Base-by-base conservation (phyloP, 164 flowering plant species). In the Litsea cubeba region DNA sequence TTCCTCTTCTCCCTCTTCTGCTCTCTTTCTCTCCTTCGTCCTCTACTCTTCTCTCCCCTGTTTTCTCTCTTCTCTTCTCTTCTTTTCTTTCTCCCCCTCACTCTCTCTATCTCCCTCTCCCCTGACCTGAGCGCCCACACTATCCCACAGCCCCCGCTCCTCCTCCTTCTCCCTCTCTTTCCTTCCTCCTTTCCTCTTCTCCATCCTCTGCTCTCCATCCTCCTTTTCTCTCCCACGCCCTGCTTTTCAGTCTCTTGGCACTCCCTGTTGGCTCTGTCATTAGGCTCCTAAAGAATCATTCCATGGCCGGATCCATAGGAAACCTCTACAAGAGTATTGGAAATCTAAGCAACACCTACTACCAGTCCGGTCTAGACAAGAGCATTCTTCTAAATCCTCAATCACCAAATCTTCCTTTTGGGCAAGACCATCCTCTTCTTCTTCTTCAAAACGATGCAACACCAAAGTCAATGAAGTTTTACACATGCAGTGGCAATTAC, bases 181-280 rank as follows among this genome's bases (percentile, higher is more conserved):
- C 25, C 25, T 24, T 24, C 25, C 25, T 24, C 25, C 25, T 24
- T 24, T 24, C 25, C 25, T 24, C 25, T 24, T 24, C 25, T 24
- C 25, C 25, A 24, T 24, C 25, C 25, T 24, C 25, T 24, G 25
- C 25, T 24, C 25, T 24, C 25, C 25, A 24, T 24, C 25, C 25
- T 24, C 25, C 25, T 1, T 24, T 24, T 24, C 25, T 24, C 25
- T 24, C 25, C 25, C 25, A 24, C 25, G 25, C 25, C 25, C 25
- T 24, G 1, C 90, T 92, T 32, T 84, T 91, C 60, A 87, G 90
- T 79, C 92, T 91, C 54, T 20, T 51, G 7, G 12, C 30, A 7
- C 68, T 75, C 12, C 76, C 70, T 20, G 12, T 74, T 3, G 70
- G 62, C 10, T n/a, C 66, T 23, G 50, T 28, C 10, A 23, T 28